These are phyloP conservation scores for Leccinum rimulosum DNA, from an alignment of 768 basidiomycete species.

Conservation along the genomic window DNA sequence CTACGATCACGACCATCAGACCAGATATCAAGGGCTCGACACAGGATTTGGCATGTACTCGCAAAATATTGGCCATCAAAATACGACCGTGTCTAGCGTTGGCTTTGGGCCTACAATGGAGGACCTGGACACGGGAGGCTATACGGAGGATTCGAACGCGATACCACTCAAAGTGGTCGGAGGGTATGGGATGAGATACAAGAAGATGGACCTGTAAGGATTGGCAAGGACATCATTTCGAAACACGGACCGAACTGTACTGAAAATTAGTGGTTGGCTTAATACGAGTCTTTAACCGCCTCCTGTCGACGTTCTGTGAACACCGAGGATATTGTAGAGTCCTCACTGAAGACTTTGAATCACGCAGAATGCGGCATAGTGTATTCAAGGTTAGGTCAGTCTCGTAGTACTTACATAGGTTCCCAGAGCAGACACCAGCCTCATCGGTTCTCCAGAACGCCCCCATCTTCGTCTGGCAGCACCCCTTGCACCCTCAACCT, in stretches of 20 bases:
- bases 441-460: not conserved
- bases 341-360: not conserved
- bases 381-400: not conserved
- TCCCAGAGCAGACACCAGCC: not conserved
- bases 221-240: not conserved
- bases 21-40: not conserved
- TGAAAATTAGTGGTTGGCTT: not conserved
- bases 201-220: not conserved
- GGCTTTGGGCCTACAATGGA: not conserved
- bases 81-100: not conserved
- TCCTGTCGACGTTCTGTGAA: too few species aligned
- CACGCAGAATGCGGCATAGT: not conserved
- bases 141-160: not conserved
- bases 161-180: not conserved
- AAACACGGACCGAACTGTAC: not conserved
- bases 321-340: not conserved
- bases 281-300: too few species aligned
- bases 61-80: not conserved
- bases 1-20: not conserved
- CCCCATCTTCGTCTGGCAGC: not conserved
- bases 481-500: constrained; percentile 15
- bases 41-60: not conserved
- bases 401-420: not conserved
- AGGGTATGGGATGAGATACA: not conserved
- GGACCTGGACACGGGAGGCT: not conserved